Evolutionary conservation across 805 yeast species (phyloP), one percentile per base, ranked within the genome.

Genomic region (Saitoella complicata): DNA sequence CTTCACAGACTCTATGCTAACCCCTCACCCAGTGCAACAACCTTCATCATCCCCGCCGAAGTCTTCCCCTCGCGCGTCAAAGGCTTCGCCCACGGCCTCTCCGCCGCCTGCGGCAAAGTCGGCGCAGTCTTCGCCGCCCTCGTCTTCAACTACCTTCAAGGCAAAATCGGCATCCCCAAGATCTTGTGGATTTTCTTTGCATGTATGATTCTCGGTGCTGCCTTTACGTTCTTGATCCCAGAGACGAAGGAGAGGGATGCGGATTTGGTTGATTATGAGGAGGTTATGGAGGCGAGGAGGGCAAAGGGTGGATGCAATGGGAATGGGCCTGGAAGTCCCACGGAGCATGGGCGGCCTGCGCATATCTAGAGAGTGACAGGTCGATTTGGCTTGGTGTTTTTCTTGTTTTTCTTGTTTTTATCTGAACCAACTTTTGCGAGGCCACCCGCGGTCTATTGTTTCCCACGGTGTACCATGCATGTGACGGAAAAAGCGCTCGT

Each of bases 1-100:
- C n/a, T n/a, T n/a, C n/a, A n/a, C n/a, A n/a, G n/a, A n/a, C n/a
- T n/a, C n/a, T n/a, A 21, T 21, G 21, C 21, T 21, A 21, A 21
- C 21, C 21, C 4, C 21, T 21, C 21, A 60, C 94, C 95, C 62
- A 85, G 85, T 71, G 76, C 86, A 49, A 86, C 95, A 41, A 85
- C 95, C 45, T 85, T 85, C 62, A 76, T 85, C 57, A 72, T 82
- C 59, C 94, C 95, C 42, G 95, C 94, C 66, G 95, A 85, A 70
- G 69, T 76, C 61, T 86, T 70, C 80, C 95, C 95, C 62, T 85
- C 95, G 46, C 78, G 94, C 72, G 85, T 84, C 68, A 80, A 95
- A 78, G 85, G 94, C 29, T 77, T 94, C 53, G 94, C 95, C 41
- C 95, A 85, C 58, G 95, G 95, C 72, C 71, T 85, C 51, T 84